phyloP scores from a whole-genome alignment of 2,329 filamentous ascomycete species.

The Didymella glomerata region DNA sequence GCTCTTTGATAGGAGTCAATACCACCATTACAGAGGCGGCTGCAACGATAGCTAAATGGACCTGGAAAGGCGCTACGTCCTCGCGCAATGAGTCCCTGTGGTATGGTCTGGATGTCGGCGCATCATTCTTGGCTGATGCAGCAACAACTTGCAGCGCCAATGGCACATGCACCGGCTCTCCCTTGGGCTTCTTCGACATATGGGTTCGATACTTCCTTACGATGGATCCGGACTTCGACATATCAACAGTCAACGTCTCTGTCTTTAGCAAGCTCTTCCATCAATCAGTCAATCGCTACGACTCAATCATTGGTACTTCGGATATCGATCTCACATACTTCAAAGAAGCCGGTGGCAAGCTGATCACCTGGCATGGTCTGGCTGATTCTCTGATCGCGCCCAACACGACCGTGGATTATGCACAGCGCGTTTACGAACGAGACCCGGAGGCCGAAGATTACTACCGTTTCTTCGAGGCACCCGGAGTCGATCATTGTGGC shows the following conservation, averaged over 20 bases:
- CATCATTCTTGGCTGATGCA: neutral
- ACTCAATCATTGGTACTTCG: neutral
- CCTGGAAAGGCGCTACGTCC: neutral
- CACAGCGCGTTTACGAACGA: neutral
- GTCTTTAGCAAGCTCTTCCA: neutral
- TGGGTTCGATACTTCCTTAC: neutral
- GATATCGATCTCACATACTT: neutral
- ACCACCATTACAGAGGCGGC: neutral
- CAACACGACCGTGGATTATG: neutral
- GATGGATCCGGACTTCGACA: neutral
- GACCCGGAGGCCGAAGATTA: neutral
- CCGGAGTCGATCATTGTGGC: neutral
- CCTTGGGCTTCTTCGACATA: neutral
- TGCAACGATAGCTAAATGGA: neutral
- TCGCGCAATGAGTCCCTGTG: neutral
- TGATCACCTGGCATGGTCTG: neutral
- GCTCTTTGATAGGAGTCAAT: neutral
- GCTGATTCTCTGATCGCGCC: neutral
- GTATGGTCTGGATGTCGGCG: neutral
- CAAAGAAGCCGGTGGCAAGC: neutral
- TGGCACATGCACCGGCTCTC: neutral
- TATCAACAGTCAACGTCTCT: neutral
- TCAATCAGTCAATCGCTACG: neutral
- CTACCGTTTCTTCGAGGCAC: neutral
- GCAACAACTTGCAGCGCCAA: neutral